Base-by-base conservation (phyloP, 2,329 filamentous ascomycete genomes). In the Akanthomyces muscarius region DNA sequence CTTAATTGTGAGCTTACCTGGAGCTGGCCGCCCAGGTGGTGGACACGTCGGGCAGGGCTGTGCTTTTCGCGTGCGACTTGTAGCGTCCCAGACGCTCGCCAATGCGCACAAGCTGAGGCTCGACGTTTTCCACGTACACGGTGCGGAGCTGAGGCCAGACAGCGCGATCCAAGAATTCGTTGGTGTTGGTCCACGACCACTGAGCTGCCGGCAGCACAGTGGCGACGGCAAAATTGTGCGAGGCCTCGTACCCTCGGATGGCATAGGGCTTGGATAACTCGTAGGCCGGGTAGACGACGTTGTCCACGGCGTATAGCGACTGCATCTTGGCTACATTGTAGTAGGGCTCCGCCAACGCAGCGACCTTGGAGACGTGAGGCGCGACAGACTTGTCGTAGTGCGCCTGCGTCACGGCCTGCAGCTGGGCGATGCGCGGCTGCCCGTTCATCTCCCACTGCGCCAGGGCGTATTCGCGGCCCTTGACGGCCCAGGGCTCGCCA, bases 101-200 rank as follows among this genome's bases (percentile, higher is more conserved):
- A 70, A 99, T 98, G 70, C 92, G 91, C 63, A 94, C 85, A 16
- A 99, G 83, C 75, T 99, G 96, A 16, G 96, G 96, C 77, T 98
- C 93, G 4, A 99, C 93, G 69, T 96, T 97, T 71, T 97, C 88
- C 13, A 88, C 85, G 71, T 98, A 98, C 5, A 97, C 78, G 16
- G 90, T 83, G 30, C 89, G 86, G 13, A 97, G 66, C 67, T 89
- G 88, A 2, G 94, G 94, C 89, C 91, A 95, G 18, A 98, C 79
- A 2, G 87, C 88, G 53, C 86, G 85, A 63, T 92, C 86, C 41
- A 96, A 77, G 71, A 97, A 94, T 14, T 83, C 77, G 64, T 86
- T 85, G 0, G 85, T 84, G 64, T 86, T 86, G 62, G 86, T 86
- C 83, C 89, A 91, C 3, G 85, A 85, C 80, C 86, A 90, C 63